Percentiles rank a stretch among this genome's conserved stretches.
These are phyloP conservation scores for Sclerospora graminicola DNA, from an alignment of 352 stramenopile genomes.

Conservation along the genomic window DNA sequence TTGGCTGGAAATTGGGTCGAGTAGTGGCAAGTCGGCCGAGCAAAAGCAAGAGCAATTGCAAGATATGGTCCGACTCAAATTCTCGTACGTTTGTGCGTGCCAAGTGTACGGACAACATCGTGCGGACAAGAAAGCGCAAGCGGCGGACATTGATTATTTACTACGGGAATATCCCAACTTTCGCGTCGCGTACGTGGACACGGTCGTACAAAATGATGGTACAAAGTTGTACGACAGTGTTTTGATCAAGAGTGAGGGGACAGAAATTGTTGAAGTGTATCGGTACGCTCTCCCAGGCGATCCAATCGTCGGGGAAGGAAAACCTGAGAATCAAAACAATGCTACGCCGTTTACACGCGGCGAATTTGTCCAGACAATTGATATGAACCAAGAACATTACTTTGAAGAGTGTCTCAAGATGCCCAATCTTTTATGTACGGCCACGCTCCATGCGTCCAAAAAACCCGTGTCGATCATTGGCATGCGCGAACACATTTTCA, in stretches of 20 bases:
- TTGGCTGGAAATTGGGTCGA: constrained; percentile 77
- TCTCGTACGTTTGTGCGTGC: constrained; percentile 80
- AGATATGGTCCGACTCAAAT: constrained; percentile 81
- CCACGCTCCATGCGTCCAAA: constrained; percentile 52
- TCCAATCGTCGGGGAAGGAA: constrained; percentile 72
- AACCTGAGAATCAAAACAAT: constrained; percentile 84
- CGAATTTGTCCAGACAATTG: constrained; percentile 83
- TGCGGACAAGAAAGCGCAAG: constrained; percentile 48
- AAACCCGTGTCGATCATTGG: constrained; percentile 75
- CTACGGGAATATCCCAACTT: constrained; percentile 74
- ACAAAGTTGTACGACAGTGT: constrained; percentile 56
- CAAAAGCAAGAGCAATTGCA: constrained; percentile 74
- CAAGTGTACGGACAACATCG: constrained; percentile 80
- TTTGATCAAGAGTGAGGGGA: constrained; percentile 68
- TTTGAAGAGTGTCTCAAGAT: constrained; percentile 85
- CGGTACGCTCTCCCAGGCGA: constrained; percentile 73
- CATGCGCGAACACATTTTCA: constrained; percentile 86
- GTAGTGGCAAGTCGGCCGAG: constrained; percentile 43
- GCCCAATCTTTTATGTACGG: constrained; percentile 64
- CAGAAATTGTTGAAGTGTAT: constrained; percentile 73
- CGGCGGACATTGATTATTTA: constrained; percentile 76
- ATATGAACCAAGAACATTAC: constrained; percentile 86
- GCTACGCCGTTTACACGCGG: constrained; percentile 66
- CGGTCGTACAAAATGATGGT: constrained; percentile 23
- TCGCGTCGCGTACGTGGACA: constrained; percentile 80